phyloP scores from a whole-genome alignment of 2,329 filamentous ascomycete genomes.

The Fusarium anguioides region DNA sequence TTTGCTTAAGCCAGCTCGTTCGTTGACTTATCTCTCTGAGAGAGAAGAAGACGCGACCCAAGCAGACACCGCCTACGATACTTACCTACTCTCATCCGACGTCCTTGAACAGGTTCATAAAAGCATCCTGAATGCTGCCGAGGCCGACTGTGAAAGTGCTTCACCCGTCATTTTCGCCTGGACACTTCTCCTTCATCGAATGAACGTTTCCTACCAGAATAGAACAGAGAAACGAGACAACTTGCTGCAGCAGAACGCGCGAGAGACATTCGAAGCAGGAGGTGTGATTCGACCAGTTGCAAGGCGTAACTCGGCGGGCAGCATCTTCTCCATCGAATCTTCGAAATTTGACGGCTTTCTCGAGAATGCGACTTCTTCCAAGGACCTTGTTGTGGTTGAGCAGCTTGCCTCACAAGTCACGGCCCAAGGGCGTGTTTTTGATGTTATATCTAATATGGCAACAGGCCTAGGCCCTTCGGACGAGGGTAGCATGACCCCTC shows the following conservation, averaged over 20 bases:
- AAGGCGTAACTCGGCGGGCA: constrained; percentile 69
- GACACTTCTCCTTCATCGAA: constrained; percentile 78
- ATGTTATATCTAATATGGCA: constrained; percentile 64
- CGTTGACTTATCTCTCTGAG: constrained; percentile 58
- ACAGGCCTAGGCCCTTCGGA: constrained; percentile 58
- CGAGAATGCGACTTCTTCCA: constrained; percentile 60
- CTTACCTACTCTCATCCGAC: constrained; percentile 76
- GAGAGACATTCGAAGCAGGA: constrained; percentile 66
- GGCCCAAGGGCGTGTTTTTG: constrained; percentile 63
- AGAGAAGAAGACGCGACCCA: constrained; percentile 52
- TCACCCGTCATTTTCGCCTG: constrained; percentile 83
- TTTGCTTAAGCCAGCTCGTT: constrained; percentile 73
- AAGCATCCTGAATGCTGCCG: constrained; percentile 71
- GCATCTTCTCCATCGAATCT: constrained; percentile 71
- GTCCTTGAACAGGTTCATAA: constrained; percentile 79
- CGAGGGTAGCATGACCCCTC: constrained; percentile 60
- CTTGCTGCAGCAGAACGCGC: constrained; percentile 67
- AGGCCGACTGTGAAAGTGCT: constrained; percentile 68
- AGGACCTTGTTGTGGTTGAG: constrained; percentile 64
- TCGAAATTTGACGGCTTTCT: constrained; percentile 69
- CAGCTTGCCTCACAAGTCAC: constrained; percentile 62
- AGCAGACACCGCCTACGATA: constrained; percentile 54
- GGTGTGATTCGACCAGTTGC: constrained; percentile 54
- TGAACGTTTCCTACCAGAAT: constrained; percentile 72
- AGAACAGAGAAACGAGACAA: constrained; percentile 71